Evolutionary conservation across 148 eudicot species (phyloP), one percentile per base, ranked within the genome.

Genomic region (Simmondsia chinensis): DNA sequence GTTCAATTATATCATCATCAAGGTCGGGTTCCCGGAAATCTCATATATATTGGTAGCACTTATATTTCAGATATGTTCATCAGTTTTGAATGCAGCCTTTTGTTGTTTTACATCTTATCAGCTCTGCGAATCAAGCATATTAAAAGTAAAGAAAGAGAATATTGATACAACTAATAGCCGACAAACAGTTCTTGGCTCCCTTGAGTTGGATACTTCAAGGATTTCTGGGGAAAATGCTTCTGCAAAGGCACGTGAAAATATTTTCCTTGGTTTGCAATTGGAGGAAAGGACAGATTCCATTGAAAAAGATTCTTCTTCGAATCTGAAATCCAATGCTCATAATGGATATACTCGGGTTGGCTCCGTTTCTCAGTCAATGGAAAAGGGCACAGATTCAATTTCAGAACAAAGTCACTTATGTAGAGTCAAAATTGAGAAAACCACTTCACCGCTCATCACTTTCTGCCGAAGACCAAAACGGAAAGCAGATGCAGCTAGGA

Each of bases 381-480:
- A 61, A 23, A 40, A 30, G 46, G 31, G 32, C 9, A 46, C 35
- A 9, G 48, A 30, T 28, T 16, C 49, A 58, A 46, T 32, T 37
- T 2, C 36, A 31, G 55, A 39, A 18, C 37, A 43, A 21, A 39
- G 39, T 30, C 15, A 4, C 24, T 19, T 19, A 7, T 31, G 41
- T 34, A 14, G 35, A 7, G 11, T 21, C 39, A 42, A 43, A 51
- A 21, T 52, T 27, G 48, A 26, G 25, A 40, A 61, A 45, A 21
- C 61, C 29, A 44, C 27, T 7, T 28, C 58, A 45, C 66, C 75
- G 3, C 40, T 75, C 13, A 52, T 63, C 36, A 75, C 76, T 40
- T 75, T 70, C 33, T 66, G 60, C 19, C 72, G 80, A 48, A 63
- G 80, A 60, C 49, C 61, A 21, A 75, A 66, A 48, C 45, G 65